phyloP scores from a whole-genome alignment of 371 early-diverging fungal species.

The Basidiobolus meristosporus region DNA sequence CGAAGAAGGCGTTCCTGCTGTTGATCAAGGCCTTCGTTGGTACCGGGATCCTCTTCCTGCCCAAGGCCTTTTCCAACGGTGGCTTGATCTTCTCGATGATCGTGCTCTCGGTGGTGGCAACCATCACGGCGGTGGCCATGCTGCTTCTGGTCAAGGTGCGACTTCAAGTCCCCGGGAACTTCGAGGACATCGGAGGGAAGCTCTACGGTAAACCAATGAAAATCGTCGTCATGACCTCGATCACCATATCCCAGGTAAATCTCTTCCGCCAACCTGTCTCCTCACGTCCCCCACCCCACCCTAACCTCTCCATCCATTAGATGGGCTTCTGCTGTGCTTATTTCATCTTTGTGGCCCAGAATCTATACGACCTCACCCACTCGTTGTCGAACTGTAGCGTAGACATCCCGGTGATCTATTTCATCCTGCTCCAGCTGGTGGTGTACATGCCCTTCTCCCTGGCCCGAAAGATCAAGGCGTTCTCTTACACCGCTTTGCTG shows the following conservation, averaged over 20 bases:
- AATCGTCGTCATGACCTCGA: slow-evolving; percentile 53
- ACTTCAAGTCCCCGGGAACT: slow-evolving; percentile 44
- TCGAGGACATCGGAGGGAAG: slow-evolving; percentile 75
- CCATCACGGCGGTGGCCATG: slow-evolving; percentile 42
- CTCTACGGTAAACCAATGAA: slow-evolving; percentile 70
- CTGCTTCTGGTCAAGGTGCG: slow-evolving; percentile 46
- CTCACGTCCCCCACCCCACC: too few species aligned
- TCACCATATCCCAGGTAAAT: slow-evolving; percentile 77
- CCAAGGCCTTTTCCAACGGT: slow-evolving; percentile 63
- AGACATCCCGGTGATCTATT: slow-evolving; percentile 11
- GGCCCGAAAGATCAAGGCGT: slow-evolving; percentile 68
- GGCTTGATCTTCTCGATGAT: slow-evolving; percentile 45
- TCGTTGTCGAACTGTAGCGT: slow-evolving; percentile 30
- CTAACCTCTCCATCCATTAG: too few species aligned
- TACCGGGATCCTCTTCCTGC: slow-evolving; percentile 60
- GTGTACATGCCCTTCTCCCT: slow-evolving; percentile 64
- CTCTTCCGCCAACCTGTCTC: too few species aligned
- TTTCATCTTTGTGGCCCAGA: slow-evolving; percentile 69
- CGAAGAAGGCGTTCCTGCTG: slow-evolving; percentile 49
- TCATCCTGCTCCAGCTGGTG: slow-evolving; percentile 14
- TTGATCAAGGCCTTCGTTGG: slow-evolving; percentile 66
- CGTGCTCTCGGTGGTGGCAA: slow-evolving; percentile 36
- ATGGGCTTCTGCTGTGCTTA: slow-evolving; percentile 79
- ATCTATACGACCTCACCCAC: slow-evolving; percentile 42
- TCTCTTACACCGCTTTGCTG: slow-evolving; percentile 60